Evolutionary conservation across 805 yeast species (phyloP).

Genomic region (Cyberlindnera xylosilytica): DNA sequence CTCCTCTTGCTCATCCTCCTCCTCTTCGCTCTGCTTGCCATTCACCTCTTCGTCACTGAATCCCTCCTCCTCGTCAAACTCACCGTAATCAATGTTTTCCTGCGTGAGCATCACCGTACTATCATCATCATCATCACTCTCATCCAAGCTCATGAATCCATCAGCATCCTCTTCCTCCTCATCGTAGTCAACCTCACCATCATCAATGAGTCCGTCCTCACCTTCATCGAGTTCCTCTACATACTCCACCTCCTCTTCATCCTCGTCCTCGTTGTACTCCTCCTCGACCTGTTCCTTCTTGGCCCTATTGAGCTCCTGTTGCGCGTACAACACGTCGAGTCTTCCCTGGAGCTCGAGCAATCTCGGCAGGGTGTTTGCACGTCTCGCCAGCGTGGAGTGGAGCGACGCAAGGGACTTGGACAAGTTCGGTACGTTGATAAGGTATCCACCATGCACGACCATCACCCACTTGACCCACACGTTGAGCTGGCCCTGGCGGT

Average conservation of each 20-base stretch:
- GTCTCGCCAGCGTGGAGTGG: conserved; percentile 60
- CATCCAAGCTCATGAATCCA: conserved; percentile 31
- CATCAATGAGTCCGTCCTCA: conserved; percentile 31
- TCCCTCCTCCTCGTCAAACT: conserved; percentile 33
- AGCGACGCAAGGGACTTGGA: conserved; percentile 57
- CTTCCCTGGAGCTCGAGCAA: conserved; percentile 81
- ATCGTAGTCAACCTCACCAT: conserved; percentile 28
- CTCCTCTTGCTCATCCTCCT: conserved; percentile 25
- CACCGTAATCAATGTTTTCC: conserved; percentile 18
- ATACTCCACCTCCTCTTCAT: conserved; percentile 50
- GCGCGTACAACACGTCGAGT: conserved; percentile 63
- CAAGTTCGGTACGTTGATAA: conserved; percentile 42
- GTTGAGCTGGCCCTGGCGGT: conserved; percentile 48
- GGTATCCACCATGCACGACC: conserved; percentile 75
- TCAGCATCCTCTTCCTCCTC: conserved; percentile 25
- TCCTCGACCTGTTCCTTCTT: conserved; percentile 32
- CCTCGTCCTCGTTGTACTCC: conserved; percentile 35
- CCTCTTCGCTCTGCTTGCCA: conserved; percentile 19
- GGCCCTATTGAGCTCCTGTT: conserved; percentile 55
- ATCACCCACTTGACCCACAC: conserved; percentile 89
- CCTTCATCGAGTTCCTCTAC: conserved; percentile 60
- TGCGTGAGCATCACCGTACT: conserved; percentile 18
- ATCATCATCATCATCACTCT: conserved; percentile 30
- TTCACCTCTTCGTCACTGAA: conserved; percentile 32
- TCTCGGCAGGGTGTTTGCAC: conserved; percentile 66